These are phyloP conservation scores for Typha latifolia DNA, from an alignment of 176 grass and related monocot genomes.

Conservation along the genomic window DNA sequence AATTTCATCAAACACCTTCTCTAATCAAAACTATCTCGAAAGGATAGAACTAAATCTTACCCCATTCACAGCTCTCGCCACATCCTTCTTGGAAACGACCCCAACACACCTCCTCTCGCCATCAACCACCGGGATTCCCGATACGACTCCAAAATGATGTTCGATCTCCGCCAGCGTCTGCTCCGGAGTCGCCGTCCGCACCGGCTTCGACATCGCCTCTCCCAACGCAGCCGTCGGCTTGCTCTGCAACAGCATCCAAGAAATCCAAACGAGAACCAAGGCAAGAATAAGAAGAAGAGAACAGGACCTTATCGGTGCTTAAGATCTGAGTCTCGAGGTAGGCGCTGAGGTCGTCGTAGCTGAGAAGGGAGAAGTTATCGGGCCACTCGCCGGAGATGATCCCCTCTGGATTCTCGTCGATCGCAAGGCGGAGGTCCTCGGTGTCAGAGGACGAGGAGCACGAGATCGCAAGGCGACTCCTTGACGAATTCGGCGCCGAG, in stretches of 20 bases:
- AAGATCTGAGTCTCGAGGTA: slow-evolving; percentile 75
- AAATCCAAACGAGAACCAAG: not conserved
- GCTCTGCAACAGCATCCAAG: slow-evolving; percentile 22
- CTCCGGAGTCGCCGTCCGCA: slow-evolving; percentile 32
- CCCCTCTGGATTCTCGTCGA: slow-evolving; percentile 69
- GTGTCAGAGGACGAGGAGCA: slow-evolving; percentile 16
- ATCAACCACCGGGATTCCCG: slow-evolving; percentile 55
- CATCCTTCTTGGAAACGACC: slow-evolving; percentile 62
- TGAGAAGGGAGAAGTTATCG: slow-evolving; percentile 53
- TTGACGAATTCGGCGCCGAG: not conserved
- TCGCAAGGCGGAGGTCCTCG: slow-evolving; percentile 40
- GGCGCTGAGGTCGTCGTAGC: slow-evolving; percentile 53
- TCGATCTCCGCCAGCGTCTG: slow-evolving; percentile 50
- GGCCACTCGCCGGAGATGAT: slow-evolving; percentile 73
- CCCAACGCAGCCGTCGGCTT: slow-evolving; percentile 35
- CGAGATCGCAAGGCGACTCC: not conserved
- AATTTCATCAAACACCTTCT: not conserved
- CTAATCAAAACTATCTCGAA: not conserved
- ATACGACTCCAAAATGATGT: slow-evolving; percentile 37
- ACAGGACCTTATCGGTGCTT: slow-evolving; percentile 28
- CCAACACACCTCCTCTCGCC: slow-evolving; percentile 48
- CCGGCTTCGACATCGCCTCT: slow-evolving; percentile 55
- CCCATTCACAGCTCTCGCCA: slow-evolving; percentile 38
- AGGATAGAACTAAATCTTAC: slow-evolving; percentile 25
- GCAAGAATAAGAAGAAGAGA: not conserved